phyloP scores from a whole-genome alignment of 371 early-diverging fungal species.

The Circinella minor region DNA sequence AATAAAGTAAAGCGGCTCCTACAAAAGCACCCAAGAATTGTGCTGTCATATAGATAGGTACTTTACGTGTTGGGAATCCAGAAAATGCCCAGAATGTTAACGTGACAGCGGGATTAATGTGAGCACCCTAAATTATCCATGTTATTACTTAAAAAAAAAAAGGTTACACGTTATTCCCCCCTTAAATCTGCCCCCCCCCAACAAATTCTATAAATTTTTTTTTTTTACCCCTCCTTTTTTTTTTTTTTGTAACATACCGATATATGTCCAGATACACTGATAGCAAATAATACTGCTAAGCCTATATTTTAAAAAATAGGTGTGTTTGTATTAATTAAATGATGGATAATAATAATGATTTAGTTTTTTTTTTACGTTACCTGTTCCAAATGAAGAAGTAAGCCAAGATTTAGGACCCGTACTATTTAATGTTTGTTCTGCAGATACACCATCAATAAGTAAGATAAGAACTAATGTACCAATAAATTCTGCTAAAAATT shows the following conservation, averaged over 20 bases:
- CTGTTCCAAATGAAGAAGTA: conserved; percentile 46
- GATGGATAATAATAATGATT: background rate
- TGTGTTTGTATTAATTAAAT: too few relatives aligned
- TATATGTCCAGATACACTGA: conserved; percentile 73
- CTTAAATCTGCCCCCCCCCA: too few relatives aligned
- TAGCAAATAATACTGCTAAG: conserved; percentile 45
- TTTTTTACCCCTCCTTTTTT: too few relatives aligned
- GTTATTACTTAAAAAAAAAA: too few relatives aligned
- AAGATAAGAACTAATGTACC: conserved; percentile 77
- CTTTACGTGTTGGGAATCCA: conserved; percentile 69
- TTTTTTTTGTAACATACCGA: conserved; percentile 64
- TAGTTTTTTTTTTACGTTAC: conserved; percentile 27
- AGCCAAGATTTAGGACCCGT: conserved; percentile 40
- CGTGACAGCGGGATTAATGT: conserved; percentile 83
- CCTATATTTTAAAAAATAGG: conserved; percentile 28
- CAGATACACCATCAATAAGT: conserved; percentile 71
- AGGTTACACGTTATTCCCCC: conserved; percentile 1
- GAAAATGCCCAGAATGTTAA: conserved; percentile 70
- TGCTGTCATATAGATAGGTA: conserved; percentile 66
- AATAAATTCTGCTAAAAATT: conserved; percentile 82
- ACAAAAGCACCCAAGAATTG: conserved; percentile 76
- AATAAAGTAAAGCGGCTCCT: conserved; percentile 72
- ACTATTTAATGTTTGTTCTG: conserved; percentile 50
- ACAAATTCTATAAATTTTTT: too few relatives aligned
- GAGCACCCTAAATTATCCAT: conserved; percentile 63